Evolutionary conservation across 441 rosid species (phyloP).

Genomic region (Geranium incanum): DNA sequence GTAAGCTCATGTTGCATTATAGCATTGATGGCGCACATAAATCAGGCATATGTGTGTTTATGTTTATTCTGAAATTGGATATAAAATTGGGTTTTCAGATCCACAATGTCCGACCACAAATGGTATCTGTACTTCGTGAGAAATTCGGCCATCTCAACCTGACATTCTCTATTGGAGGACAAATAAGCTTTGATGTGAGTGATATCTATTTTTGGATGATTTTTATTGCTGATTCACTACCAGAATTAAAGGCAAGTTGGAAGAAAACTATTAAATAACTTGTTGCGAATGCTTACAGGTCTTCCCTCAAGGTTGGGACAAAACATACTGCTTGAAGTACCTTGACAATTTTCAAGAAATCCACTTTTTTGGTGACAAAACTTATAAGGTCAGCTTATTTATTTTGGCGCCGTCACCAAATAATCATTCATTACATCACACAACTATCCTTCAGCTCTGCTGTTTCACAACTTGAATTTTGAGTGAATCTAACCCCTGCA

Average conservation of each 20-base stretch:
- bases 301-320: conserved; percentile 97
- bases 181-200: conserved; percentile 94
- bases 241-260: neutral
- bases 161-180: conserved; percentile 93
- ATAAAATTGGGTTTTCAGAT: conserved; percentile 42
- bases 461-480: too few relatives aligned
- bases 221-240: conserved; percentile 2
- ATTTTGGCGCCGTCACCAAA: neutral
- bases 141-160: conserved; percentile 82
- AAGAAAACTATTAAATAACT: conserved; percentile 4
- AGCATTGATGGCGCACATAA: neutral
- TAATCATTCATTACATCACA: neutral
- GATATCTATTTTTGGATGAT: conserved; percentile 6
- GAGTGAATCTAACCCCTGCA: neutral
- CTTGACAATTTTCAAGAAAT: conserved; percentile 69
- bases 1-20: conserved; percentile 4
- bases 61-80: conserved; percentile 15
- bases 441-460: too few relatives aligned
- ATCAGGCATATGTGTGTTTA: conserved; percentile 9
- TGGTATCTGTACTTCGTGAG: conserved; percentile 77
- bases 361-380: conserved; percentile 98
- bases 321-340: conserved; percentile 89
- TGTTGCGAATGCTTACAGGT: conserved; percentile 39
- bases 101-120: conserved; percentile 69
- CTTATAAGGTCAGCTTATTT: conserved; percentile 59